These are phyloP conservation scores for Carex pumila DNA, from an alignment of 176 grass and related monocot genomes.

Conservation along the genomic window DNA sequence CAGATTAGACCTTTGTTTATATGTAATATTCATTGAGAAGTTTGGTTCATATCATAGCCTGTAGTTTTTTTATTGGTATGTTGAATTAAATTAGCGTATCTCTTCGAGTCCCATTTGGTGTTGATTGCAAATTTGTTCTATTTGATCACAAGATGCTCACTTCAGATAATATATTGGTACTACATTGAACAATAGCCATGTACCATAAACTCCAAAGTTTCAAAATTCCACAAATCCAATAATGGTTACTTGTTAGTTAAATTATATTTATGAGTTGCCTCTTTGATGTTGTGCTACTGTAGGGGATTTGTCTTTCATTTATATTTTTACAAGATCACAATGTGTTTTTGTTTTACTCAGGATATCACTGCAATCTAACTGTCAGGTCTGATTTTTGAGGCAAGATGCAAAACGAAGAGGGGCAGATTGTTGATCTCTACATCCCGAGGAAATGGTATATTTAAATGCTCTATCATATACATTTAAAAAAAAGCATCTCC, in stretches of 20 bases:
- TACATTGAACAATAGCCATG: background rate
- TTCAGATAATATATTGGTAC: background rate
- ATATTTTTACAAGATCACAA: no score
- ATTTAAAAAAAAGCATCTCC: background rate
- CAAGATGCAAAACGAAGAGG: constrained; percentile 71
- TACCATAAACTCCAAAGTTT: background rate
- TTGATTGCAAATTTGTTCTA: no score
- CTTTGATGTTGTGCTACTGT: no score
- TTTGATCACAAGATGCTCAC: no score
- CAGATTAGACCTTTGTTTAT: background rate
- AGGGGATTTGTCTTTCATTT: no score
- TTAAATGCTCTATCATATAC: background rate
- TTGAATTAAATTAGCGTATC: background rate
- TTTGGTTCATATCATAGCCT: background rate
- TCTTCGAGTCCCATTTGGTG: no score
- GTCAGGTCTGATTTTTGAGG: background rate
- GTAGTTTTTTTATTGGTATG: background rate
- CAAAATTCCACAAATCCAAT: background rate
- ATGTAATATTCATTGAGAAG: background rate
- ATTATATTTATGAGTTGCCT: background rate
- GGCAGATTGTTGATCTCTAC: constrained; percentile 67
- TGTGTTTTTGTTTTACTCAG: background rate
- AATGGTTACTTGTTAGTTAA: background rate
- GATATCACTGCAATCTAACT: background rate
- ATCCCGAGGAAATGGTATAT: constrained; percentile 50